Percentiles rank a stretch among this genome's conserved stretches.
phyloP scores from a whole-genome alignment of 768 basidiomycete species.

The Dentipellis fragilis region DNA sequence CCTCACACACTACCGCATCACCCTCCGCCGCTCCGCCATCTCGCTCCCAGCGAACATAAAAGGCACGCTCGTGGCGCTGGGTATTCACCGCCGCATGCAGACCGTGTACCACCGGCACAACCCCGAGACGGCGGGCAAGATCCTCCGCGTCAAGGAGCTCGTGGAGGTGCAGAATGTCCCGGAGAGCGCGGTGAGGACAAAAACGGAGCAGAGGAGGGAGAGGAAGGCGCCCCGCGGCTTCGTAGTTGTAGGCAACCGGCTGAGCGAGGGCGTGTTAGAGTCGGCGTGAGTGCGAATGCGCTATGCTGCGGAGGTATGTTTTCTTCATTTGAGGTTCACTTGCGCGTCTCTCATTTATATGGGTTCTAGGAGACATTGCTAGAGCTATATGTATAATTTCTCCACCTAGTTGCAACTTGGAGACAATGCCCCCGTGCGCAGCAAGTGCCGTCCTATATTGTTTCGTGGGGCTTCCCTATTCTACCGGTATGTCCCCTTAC shows the following conservation, averaged over 20 bases:
- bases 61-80: constrained; percentile 70
- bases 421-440: too few species aligned
- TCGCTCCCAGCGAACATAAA: constrained; percentile 64
- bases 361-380: too few species aligned
- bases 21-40: constrained; percentile 79
- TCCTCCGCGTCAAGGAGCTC: constrained; percentile 81
- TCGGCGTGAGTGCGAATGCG: background rate
- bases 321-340: background rate
- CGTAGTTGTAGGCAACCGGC: constrained; percentile 28
- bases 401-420: too few species aligned
- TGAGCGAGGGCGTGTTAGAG: background rate
- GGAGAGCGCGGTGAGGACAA: constrained; percentile 52
- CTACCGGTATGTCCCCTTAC: too few species aligned
- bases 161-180: constrained; percentile 84
- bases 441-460: too few species aligned
- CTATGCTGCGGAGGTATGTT: background rate
- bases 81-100: constrained; percentile 74
- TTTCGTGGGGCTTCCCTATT: too few species aligned
- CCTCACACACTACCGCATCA: constrained; percentile 81
- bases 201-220: constrained; percentile 55
- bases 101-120: constrained; percentile 74
- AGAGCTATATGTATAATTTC: too few species aligned
- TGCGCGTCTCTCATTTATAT: too few species aligned
- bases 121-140: constrained; percentile 74
- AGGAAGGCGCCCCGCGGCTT: constrained; percentile 64